A percentile compares a stretch with the other conserved stretches of the same genome.
These are phyloP conservation scores for Poterioochromonas sp. DNA, from an alignment of 352 stramenopile genomes.

Conservation along the genomic window DNA sequence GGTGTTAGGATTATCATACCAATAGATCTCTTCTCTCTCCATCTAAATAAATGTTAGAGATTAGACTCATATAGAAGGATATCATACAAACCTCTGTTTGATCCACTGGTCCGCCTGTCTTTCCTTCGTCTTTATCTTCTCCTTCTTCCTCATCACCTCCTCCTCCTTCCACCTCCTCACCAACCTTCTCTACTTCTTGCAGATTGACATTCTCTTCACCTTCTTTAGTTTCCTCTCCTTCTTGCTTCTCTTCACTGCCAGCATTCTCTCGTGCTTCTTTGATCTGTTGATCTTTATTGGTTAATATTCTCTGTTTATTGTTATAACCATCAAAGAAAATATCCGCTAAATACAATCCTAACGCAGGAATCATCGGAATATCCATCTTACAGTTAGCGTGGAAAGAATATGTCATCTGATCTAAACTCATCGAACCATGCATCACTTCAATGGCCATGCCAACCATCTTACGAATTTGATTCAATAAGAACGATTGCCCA, in stretches of 20 bases:
- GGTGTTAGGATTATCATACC: neutral
- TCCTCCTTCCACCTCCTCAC: neutral
- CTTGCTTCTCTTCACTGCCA: neutral
- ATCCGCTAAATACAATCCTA: conserved; percentile 15
- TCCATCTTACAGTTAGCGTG: neutral
- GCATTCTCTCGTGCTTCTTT: neutral
- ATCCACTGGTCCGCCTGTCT: neutral
- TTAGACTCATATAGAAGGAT: neutral
- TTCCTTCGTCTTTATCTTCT: neutral
- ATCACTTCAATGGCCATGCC: neutral
- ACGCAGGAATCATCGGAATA: neutral
- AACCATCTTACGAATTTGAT: conserved; percentile 32
- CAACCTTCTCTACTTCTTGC: neutral
- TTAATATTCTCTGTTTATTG: neutral
- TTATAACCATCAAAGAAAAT: conserved; percentile 29
- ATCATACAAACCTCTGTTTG: neutral
- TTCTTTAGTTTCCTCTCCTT: neutral
- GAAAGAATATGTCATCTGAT: neutral
- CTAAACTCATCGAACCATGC: neutral
- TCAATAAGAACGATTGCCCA: conserved; percentile 23
- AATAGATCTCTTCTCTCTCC: conserved; percentile 12
- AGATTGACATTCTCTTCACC: neutral
- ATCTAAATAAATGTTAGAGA: neutral
- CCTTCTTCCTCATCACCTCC: neutral
- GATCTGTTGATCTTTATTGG: neutral